Evolutionary conservation across 371 early-diverging fungal genomes (phyloP), one percentile per base, ranked within the genome.

Genomic region (Syncephalastrum contaminatum): DNA sequence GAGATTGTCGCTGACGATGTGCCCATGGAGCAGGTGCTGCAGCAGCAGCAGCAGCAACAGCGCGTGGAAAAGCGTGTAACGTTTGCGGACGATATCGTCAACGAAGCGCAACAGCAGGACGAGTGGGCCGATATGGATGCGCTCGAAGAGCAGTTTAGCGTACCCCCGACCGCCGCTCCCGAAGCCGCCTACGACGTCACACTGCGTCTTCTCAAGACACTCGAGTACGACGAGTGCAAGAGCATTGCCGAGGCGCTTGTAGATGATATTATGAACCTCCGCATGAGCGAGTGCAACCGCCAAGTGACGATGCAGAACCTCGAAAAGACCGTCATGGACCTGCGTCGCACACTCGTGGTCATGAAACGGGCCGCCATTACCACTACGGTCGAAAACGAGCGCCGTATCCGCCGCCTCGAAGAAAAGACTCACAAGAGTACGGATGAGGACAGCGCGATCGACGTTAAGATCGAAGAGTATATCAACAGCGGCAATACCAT

Each of bases 291-390:
- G 41, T 80, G 85, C 56, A 81, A 80, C 40, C 78, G 81, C 4
- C 85, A 84, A 49, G 81, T 82, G 27, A 81, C 84, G 43, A 77
- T 87, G 52, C 70, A 69, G 6, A 80, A 83, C 16, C 70, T 83
- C 30, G 93, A 94, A 53, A 87, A 88, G 66, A 80, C 79, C 13
- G 82, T 88, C 4, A 71, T 78, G 50, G 90, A 91, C 45, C 72
- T 93, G 47, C 83, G 88, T 21, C 75, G 85, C 20, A 88, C 88
- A 6, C 62, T 93, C 56, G 77, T 90, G 41, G 85, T 88, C 12
- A 90, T 93, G 90, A 88, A 93, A 30, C 83, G 85, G 47, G 88
- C 89, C 0, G 91, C 92, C 10, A 77, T 90, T 10, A 78, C 87
- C 13, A 86, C 90, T 0, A 90, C 92, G 0, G 72, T 88, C 4